phyloP scores from a whole-genome alignment of 179 eudicot species.

The Kewa caespitosa region DNA sequence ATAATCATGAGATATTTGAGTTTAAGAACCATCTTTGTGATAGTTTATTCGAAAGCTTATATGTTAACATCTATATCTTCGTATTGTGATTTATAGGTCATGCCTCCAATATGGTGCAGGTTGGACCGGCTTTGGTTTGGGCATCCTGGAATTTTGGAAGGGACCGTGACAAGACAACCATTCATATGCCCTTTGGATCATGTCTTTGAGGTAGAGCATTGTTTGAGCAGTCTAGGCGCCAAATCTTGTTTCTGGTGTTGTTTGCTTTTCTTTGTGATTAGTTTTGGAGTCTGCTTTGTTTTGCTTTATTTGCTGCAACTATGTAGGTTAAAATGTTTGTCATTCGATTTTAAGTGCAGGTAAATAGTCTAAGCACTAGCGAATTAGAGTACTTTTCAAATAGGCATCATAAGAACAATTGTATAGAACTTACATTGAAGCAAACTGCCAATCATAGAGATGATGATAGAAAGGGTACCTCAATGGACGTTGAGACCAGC shows the following conservation, averaged over 20 bases:
- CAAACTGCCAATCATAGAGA: background rate
- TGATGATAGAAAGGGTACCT: background rate
- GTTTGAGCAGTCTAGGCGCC: background rate
- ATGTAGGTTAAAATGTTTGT: background rate
- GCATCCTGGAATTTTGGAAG: slow-evolving; percentile 84
- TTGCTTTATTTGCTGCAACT: background rate
- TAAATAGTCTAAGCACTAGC: background rate
- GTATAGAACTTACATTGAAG: background rate
- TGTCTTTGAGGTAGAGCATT: slow-evolving; percentile 77
- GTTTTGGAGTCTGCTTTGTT: background rate
- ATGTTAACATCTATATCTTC: slow-evolving; percentile 32
- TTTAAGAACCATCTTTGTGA: slow-evolving; percentile 1
- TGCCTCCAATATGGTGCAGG: slow-evolving; percentile 99
- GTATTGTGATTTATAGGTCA: slow-evolving; percentile 73
- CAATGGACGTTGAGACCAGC: background rate
- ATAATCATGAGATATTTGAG: background rate
- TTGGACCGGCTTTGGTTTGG: slow-evolving; percentile 98
- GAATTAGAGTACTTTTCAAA: background rate
- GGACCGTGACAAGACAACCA: slow-evolving; percentile 84
- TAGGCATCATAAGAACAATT: background rate
- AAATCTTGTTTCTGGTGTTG: background rate
- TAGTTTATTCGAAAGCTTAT: slow-evolving; percentile 6
- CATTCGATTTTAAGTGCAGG: background rate
- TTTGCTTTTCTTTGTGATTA: background rate
- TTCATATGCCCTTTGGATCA: slow-evolving; percentile 94